phyloP scores from a whole-genome alignment of 805 yeast species.

The Kazachstania taianensis region DNA sequence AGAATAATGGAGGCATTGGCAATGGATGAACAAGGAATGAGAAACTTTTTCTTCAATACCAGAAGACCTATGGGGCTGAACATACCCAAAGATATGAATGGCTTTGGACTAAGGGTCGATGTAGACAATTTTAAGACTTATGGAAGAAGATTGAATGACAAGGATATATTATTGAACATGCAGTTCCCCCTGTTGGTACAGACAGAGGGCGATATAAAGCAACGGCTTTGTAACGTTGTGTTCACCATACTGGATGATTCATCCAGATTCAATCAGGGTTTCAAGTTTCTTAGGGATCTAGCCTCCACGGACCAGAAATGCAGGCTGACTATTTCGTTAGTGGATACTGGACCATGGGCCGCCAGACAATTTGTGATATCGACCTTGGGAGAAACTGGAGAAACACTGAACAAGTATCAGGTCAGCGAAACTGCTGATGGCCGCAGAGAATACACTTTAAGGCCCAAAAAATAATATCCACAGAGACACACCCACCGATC shows the following conservation, averaged over 20 bases:
- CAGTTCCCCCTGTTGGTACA: constrained; percentile 11
- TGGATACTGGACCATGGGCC: constrained; percentile 6
- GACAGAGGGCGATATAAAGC: constrained; percentile 4
- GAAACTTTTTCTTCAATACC: background rate
- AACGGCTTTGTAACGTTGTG: constrained; percentile 12
- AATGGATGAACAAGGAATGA: constrained; percentile 16
- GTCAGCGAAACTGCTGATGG: constrained; percentile 11
- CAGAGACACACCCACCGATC: background rate
- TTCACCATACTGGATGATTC: constrained; percentile 12
- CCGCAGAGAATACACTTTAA: constrained; percentile 18
- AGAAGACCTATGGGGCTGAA: too few relatives aligned
- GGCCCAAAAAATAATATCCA: background rate
- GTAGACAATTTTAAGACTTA: background rate
- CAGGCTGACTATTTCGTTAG: constrained; percentile 16
- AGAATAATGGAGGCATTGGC: constrained; percentile 19
- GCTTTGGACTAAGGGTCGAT: background rate
- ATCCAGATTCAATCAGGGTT: constrained; percentile 1
- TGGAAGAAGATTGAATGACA: background rate
- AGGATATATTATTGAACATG: constrained; percentile 8
- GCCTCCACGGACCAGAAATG: constrained; percentile 6
- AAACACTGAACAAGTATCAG: constrained; percentile 10
- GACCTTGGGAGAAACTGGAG: constrained; percentile 14
- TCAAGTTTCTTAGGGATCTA: constrained; percentile 4
- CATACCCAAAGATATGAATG: too few relatives aligned
- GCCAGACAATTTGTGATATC: constrained; percentile 16